These are phyloP conservation scores for Arabis alpina DNA, from an alignment of 345 rosid species.

Conservation along the genomic window DNA sequence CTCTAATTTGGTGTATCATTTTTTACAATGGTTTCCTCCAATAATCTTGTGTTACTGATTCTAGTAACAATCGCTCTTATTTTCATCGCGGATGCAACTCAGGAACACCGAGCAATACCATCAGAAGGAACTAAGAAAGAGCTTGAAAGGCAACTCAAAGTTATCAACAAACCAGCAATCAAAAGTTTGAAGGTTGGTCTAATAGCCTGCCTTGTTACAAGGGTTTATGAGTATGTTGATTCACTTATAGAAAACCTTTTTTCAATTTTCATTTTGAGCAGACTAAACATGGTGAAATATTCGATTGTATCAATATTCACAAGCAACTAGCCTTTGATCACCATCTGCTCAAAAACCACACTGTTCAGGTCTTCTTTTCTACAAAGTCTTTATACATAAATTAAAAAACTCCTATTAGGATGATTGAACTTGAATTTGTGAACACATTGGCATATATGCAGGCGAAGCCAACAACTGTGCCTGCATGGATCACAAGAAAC, in stretches of 20 bases:
- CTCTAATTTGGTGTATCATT: neutral
- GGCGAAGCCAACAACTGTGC: conserved; percentile 25
- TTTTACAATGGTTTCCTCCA: conserved; percentile 14
- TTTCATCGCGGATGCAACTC: conserved; percentile 10
- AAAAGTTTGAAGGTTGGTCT: conserved; percentile 39
- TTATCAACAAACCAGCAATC: conserved; percentile 43
- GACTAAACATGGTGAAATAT: conserved; percentile 44
- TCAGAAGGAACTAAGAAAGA: conserved; percentile 35
- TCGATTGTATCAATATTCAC: conserved; percentile 45
- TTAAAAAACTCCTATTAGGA: too few species aligned
- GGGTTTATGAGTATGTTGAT: neutral
- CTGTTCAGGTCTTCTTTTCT: conserved; percentile 37
- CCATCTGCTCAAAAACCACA: conserved; percentile 34
- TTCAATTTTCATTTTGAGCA: conserved; percentile 9
- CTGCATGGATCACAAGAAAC: conserved; percentile 26
- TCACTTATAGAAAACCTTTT: too few species aligned
- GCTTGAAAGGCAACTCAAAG: conserved; percentile 38
- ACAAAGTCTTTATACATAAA: too few species aligned
- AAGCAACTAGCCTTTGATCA: conserved; percentile 48
- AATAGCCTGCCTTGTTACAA: neutral
- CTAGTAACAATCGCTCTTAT: conserved; percentile 4
- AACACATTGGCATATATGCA: neutral
- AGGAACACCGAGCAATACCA: neutral
- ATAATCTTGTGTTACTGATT: neutral
- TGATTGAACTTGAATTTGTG: too few species aligned